Conservation (phyloP, 495 filamentous ascomycete species). For the Pyrenula massariospora region DNA sequence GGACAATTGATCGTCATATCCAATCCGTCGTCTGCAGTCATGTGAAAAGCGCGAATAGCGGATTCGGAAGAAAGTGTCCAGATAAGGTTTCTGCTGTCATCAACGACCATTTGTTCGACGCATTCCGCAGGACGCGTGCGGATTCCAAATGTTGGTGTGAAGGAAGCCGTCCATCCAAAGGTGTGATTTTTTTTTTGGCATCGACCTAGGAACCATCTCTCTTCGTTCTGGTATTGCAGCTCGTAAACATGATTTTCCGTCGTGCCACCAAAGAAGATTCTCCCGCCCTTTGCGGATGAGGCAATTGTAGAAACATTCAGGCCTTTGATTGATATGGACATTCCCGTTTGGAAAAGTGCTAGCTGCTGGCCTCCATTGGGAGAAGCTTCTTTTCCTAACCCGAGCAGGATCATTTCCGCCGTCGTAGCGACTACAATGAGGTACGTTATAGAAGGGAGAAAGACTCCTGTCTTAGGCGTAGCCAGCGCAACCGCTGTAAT, state of each 20-base stretch:
- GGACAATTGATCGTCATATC: constrained; percentile 44
- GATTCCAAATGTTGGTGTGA: constrained; percentile 48
- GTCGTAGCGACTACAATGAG: constrained; percentile 81
- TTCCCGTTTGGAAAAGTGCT: constrained; percentile 69
- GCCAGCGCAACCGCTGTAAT: constrained; percentile 81
- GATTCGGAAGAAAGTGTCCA: constrained; percentile 83
- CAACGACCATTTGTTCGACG: constrained; percentile 66
- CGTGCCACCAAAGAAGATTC: constrained; percentile 83
- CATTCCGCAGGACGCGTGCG: constrained; percentile 41
- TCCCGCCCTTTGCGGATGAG: constrained; percentile 62
- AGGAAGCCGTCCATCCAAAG: constrained; percentile 56
- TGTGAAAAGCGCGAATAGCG: constrained; percentile 76
- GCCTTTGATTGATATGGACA: constrained; percentile 62
- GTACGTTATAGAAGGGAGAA: constrained; percentile 71
- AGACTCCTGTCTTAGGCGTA: constrained; percentile 66
- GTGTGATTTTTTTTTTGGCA: constrained; percentile 81
- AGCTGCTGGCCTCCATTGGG: constrained; percentile 57
- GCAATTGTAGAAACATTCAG: constrained; percentile 64
- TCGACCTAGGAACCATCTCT: constrained; percentile 82
- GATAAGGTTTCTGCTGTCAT: constrained; percentile 76
- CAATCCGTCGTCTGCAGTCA: constrained; percentile 44
- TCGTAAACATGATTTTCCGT: constrained; percentile 81
- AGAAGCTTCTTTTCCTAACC: constrained; percentile 50
- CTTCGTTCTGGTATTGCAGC: constrained; percentile 89
- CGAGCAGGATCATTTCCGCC: constrained; percentile 70